Evolutionary conservation across 148 eudicot genomes (phyloP).

Genomic region (Spergularia bocconei): DNA sequence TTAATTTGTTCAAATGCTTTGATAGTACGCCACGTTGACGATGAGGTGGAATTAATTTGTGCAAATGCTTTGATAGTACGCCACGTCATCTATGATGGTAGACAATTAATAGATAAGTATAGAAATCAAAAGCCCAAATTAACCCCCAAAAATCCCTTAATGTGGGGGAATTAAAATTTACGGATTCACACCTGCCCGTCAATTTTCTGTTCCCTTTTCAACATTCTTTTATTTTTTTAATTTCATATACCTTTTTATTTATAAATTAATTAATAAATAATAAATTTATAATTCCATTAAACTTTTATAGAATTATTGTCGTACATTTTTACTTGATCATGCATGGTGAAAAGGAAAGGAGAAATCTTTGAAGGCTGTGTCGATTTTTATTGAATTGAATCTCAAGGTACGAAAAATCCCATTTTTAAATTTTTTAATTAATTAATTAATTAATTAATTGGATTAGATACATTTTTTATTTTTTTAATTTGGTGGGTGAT

Average conservation of each 20-base stretch:
- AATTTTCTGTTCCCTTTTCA: too few relatives aligned
- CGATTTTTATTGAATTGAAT: constrained; percentile 1
- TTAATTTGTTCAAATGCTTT: too few relatives aligned
- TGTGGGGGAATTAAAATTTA: too few relatives aligned
- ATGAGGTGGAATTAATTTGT: too few relatives aligned
- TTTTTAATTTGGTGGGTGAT: constrained; percentile 11
- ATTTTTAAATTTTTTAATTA: too few relatives aligned
- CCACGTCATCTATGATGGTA: too few relatives aligned
- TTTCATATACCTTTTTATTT: not conserved
- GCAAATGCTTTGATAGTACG: too few relatives aligned
- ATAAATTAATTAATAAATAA: too few relatives aligned
- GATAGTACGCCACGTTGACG: too few relatives aligned
- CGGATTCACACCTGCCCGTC: too few relatives aligned
- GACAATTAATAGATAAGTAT: too few relatives aligned
- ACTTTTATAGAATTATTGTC: not conserved
- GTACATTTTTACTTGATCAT: constrained; percentile 1
- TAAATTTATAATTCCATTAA: not conserved
- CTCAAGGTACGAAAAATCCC: constrained; percentile 8
- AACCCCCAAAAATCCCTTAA: not conserved
- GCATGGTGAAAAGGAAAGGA: constrained; percentile 17
- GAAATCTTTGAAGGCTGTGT: constrained; percentile 5
- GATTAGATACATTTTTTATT: not conserved
- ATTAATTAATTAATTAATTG: not conserved
- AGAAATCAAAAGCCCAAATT: not conserved
- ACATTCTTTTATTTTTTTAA: not conserved